phyloP scores from a whole-genome alignment of 2,329 filamentous ascomycete species.

The Plenodomus tracheiphilus region DNA sequence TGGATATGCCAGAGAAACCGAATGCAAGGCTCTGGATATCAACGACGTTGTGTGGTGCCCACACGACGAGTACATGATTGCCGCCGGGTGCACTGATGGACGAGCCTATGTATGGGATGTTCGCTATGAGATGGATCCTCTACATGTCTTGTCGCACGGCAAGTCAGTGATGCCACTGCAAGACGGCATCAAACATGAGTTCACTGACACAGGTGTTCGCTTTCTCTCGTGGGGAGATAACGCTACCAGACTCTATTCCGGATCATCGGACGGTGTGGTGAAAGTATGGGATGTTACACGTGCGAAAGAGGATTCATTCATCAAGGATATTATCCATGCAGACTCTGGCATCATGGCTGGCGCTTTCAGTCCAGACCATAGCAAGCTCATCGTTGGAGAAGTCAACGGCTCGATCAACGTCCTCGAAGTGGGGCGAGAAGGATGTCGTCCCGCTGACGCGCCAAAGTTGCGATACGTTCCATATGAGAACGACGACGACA shows the following conservation, averaged over 20 bases:
- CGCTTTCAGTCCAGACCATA: slow-evolving; percentile 59
- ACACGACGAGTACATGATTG: slow-evolving; percentile 55
- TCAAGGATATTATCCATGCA: slow-evolving; percentile 55
- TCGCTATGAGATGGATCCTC: slow-evolving; percentile 49
- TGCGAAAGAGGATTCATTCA: slow-evolving; percentile 54
- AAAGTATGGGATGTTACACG: slow-evolving; percentile 63
- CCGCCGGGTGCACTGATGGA: slow-evolving; percentile 64
- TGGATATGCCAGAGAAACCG: slow-evolving; percentile 49
- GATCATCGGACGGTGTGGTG: slow-evolving; percentile 63
- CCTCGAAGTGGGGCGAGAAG: slow-evolving; percentile 49
- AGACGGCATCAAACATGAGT: slow-evolving; percentile 50
- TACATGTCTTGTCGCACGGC: slow-evolving; percentile 58
- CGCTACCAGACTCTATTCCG: slow-evolving; percentile 59
- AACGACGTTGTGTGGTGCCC: slow-evolving; percentile 62
- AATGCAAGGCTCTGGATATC: slow-evolving; percentile 63
- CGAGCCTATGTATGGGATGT: slow-evolving; percentile 64
- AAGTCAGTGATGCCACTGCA: slow-evolving; percentile 54
- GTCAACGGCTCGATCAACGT: slow-evolving; percentile 59
- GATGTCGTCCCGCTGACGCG: slow-evolving; percentile 31
- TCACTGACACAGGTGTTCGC: slow-evolving; percentile 61
- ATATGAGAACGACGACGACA: slow-evolving; percentile 15
- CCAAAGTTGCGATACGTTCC: slow-evolving; percentile 34
- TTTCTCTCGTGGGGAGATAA: slow-evolving; percentile 61
- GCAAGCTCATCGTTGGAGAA: slow-evolving; percentile 61
- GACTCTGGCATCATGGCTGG: slow-evolving; percentile 62